Evolutionary conservation across 169 alveolate species (phyloP).

Genomic region (Eimeria necatrix): DNA sequence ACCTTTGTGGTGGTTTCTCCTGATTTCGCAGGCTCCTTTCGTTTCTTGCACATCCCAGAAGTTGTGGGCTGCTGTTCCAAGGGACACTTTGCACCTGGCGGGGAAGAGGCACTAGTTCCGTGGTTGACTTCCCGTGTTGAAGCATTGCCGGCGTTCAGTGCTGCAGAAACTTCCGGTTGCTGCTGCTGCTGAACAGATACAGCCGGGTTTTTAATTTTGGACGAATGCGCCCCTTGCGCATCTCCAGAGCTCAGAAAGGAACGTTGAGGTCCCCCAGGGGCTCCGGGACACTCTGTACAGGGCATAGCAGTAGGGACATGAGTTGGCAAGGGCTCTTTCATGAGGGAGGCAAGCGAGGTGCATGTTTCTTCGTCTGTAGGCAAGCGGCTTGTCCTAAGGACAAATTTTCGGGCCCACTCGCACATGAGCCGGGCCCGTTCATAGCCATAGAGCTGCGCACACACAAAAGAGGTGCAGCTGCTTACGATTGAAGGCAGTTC

Average conservation of each 20-base stretch:
- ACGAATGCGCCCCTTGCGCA: not conserved
- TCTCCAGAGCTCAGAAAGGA: conserved; percentile 33
- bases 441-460: conserved; percentile 71
- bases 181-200: conserved; percentile 8
- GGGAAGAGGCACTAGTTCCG: not conserved
- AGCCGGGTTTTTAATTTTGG: not conserved
- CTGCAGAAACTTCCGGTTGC: not conserved
- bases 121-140: not conserved
- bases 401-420: conserved; percentile 78
- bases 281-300: conserved; percentile 15
- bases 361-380: conserved; percentile 72
- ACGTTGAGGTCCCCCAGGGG: not conserved
- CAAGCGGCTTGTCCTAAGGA: conserved; percentile 43
- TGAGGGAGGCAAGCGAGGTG: conserved; percentile 60
- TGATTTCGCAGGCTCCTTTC: conserved; percentile 40
- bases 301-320: conserved; percentile 31
- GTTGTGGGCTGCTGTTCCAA: conserved; percentile 4
- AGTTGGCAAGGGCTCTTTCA: conserved; percentile 49
- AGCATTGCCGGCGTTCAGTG: not conserved
- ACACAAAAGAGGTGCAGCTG: conserved; percentile 10
- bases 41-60: conserved; percentile 48
- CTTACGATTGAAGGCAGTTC: not conserved
- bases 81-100: conserved; percentile 39
- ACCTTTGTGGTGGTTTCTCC: conserved; percentile 45
- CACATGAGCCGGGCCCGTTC: conserved; percentile 73